Percentiles rank a stretch among this genome's conserved stretches.
Evolutionary conservation across 2,329 filamentous ascomycete genomes (phyloP).

Genomic region (Aspergillus puulaauensis): DNA sequence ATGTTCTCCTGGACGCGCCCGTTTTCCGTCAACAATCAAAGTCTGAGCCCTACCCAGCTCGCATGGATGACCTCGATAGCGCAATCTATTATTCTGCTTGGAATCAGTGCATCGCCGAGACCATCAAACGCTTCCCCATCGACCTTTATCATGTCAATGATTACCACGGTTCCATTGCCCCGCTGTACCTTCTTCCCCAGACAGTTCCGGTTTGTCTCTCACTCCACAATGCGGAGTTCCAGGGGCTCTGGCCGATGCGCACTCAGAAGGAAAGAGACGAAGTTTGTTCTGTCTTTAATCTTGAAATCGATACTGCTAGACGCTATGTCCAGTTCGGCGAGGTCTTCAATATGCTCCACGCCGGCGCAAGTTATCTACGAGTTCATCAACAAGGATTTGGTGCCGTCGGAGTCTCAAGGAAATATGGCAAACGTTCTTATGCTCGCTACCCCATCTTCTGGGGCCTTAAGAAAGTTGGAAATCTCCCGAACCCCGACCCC

Average conservation of each 20-base stretch:
- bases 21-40: constrained; percentile 65
- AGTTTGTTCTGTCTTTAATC: constrained; percentile 65
- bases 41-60: constrained; percentile 63
- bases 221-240: constrained; percentile 69
- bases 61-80: constrained; percentile 68
- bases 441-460: constrained; percentile 70
- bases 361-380: constrained; percentile 65
- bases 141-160: constrained; percentile 68
- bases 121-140: constrained; percentile 61
- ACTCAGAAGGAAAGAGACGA: constrained; percentile 61
- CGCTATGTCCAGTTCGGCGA: constrained; percentile 68
- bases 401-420: constrained; percentile 66
- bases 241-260: constrained; percentile 68
- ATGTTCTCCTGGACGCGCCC: constrained; percentile 65
- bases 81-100: constrained; percentile 69
- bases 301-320: constrained; percentile 56
- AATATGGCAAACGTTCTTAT: constrained; percentile 66
- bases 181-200: constrained; percentile 63
- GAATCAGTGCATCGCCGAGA: constrained; percentile 68
- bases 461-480: constrained; percentile 62
- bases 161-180: constrained; percentile 63
- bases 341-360: constrained; percentile 67
- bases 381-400: constrained; percentile 68
- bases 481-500: constrained; percentile 65
- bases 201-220: constrained; percentile 64